phyloP scores from a whole-genome alignment of 345 rosid genomes.

The Rhodamnia rubescens region DNA sequence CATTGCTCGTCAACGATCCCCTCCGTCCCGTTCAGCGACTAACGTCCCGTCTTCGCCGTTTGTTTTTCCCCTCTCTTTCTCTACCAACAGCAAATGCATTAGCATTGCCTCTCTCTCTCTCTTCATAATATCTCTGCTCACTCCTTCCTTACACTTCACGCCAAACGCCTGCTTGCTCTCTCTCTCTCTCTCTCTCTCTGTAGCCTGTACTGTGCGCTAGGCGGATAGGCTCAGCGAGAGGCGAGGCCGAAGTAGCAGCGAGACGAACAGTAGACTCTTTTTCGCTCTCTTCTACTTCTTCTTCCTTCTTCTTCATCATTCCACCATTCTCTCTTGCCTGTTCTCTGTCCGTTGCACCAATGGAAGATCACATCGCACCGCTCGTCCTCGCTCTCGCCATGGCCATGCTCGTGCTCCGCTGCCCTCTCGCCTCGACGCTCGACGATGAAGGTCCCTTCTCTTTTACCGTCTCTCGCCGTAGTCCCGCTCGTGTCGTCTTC shows the following conservation, averaged over 20 bases:
- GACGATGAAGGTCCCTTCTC: constrained; percentile 41
- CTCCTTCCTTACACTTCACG: constrained; percentile 64
- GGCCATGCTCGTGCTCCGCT: constrained; percentile 9
- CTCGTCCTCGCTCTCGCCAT: constrained; percentile 3
- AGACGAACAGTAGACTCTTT: background rate
- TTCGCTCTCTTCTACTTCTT: background rate
- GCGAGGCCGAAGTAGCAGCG: background rate
- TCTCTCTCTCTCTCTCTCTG: background rate
- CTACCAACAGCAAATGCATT: background rate
- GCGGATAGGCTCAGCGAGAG: background rate
- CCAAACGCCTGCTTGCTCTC: constrained; percentile 47
- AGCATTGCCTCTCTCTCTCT: background rate
- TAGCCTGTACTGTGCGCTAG: background rate
- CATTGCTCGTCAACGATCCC: background rate
- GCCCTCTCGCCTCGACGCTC: constrained; percentile 30
- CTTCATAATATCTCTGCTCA: constrained; percentile 36
- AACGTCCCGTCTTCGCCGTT: constrained; percentile 84
- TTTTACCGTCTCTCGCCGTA: background rate
- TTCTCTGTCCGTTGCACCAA: background rate
- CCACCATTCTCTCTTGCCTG: background rate
- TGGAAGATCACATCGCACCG: background rate
- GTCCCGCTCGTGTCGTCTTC: background rate
- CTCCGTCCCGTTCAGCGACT: background rate
- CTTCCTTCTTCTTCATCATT: too few species aligned
- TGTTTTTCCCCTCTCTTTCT: constrained; percentile 11